Evolutionary conservation across 768 basidiomycete genomes (phyloP), one percentile per base, ranked within the genome.

Genomic region (Amyloporia xantha): DNA sequence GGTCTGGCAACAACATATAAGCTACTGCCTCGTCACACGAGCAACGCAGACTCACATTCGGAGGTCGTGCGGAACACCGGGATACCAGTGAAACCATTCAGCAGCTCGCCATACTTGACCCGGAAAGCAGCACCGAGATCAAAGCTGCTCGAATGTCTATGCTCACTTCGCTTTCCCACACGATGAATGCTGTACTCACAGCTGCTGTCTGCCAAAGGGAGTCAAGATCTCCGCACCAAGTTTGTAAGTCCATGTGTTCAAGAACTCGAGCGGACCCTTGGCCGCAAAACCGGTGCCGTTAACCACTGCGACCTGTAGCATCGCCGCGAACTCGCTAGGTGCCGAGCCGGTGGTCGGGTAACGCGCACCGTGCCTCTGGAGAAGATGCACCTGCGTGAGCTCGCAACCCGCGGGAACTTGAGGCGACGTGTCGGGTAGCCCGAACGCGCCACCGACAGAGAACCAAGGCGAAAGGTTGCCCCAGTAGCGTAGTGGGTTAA

Each of bases 391-490:
- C 41, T 72, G 74, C 1, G 67, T 68, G 40, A 81, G 54, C 25
- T 63, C 62, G 52, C 78, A 81, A 0, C 71, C 72, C 1, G 64
- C 60, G 0, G 78, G 79, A 19, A 78, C 66, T 12, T 66, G 37
- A 1, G 75, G 69, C 11, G 74, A 73, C 7, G 78, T 62, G 21
- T 71, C 59, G 6, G 69, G 71, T 15, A 80, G 64, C n/a, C 78
- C 78, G 56, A 76, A 76, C 1, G 49, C 51, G 51, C 50, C 58
- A 1, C 69, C 61, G 19, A 78, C 68, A 10, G 77, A 79, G 53
- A 70, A 71, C 71, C 71, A 75, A 1, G 77, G 77, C 4, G 71
- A 65, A 28, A 77, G 69, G 54, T 73, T 76, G 21, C 76, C 79
- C 64, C 71, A 71, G 45, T 72, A 61, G 44, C 68, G 64, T 28